Percentiles rank a stretch among this genome's conserved stretches.
phyloP scores from a whole-genome alignment of 2,329 filamentous ascomycete genomes.

The Calonectria crousiana region DNA sequence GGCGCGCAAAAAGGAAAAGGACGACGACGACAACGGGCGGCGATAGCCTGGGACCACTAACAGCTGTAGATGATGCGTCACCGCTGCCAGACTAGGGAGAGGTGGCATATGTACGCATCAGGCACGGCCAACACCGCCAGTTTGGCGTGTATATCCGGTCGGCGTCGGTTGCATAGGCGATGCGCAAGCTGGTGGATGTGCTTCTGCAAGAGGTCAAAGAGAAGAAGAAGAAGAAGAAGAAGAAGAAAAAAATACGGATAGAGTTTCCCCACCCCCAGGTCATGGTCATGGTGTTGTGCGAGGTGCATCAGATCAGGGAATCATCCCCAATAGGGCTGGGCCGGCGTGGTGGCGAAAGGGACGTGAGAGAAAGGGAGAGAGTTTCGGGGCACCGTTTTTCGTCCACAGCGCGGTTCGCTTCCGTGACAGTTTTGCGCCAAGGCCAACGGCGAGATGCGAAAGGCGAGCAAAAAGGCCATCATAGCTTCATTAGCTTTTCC shows the following conservation, averaged over 20 bases:
- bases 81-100: not conserved
- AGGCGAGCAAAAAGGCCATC: not conserved
- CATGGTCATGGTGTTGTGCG: constrained; percentile 5
- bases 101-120: not conserved
- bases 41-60: not conserved
- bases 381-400: not conserved
- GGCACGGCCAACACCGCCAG: constrained; percentile 27
- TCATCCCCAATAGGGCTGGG: constrained; percentile 8
- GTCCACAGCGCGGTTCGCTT: not conserved
- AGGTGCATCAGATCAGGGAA: not conserved
- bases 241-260: not conserved
- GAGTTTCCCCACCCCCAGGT: constrained; percentile 10
- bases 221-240: not conserved
- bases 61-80: constrained; percentile 7
- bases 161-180: not conserved
- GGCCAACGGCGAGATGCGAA: not conserved
- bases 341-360: not conserved
- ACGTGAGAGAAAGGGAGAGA: not conserved
- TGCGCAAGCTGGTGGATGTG: not conserved
- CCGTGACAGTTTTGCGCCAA: not conserved
- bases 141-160: constrained; percentile 34
- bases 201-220: not conserved
- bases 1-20: not conserved
- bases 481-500: not conserved
- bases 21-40: not conserved